Percentiles rank a stretch among this genome's conserved stretches.
These are phyloP conservation scores for Exserohilum rostratum DNA, from an alignment of 2,329 filamentous ascomycete genomes.

Conservation along the genomic window DNA sequence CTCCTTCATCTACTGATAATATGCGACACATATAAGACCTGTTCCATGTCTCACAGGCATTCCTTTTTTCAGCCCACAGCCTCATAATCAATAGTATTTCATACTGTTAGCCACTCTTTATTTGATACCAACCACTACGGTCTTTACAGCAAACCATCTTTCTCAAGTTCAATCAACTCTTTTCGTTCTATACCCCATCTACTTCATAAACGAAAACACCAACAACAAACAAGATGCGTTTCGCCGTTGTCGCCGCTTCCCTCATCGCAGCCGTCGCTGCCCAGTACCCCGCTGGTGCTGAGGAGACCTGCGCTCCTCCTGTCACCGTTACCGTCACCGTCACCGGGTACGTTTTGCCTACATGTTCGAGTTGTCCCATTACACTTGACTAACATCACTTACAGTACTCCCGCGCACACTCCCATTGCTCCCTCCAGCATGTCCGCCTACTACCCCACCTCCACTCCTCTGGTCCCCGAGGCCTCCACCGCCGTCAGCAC, in stretches of 20 bases:
- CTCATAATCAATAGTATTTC: conserved; percentile 33
- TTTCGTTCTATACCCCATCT: conserved; percentile 12
- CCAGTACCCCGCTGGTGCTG: conserved; percentile 21
- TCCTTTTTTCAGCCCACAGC: conserved; percentile 11
- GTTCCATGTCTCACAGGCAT: conserved; percentile 2
- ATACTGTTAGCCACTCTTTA: conserved; percentile 41
- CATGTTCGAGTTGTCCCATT: not conserved
- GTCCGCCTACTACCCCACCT: conserved; percentile 36
- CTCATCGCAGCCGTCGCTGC: conserved; percentile 34
- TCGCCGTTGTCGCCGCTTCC: conserved; percentile 37
- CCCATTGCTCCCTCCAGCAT: conserved; percentile 29
- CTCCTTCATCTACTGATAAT: conserved; percentile 20
- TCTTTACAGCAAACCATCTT: conserved; percentile 14
- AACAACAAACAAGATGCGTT: conserved; percentile 36
- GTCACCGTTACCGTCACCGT: conserved; percentile 41
- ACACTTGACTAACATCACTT: conserved; percentile 4
- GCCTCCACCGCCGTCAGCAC: conserved; percentile 2
- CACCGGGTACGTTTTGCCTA: conserved; percentile 32
- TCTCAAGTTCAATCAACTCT: conserved; percentile 11
- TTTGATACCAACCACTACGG: conserved; percentile 20
- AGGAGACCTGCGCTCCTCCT: conserved; percentile 29
- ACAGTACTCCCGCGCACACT: conserved; percentile 29
- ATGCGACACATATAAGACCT: conserved; percentile 23
- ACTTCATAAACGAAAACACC: conserved; percentile 5
- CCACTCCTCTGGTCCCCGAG: conserved; percentile 12